Conservation (phyloP, 2,329 filamentous ascomycete genomes). For the Hypoxylon sp. region DNA sequence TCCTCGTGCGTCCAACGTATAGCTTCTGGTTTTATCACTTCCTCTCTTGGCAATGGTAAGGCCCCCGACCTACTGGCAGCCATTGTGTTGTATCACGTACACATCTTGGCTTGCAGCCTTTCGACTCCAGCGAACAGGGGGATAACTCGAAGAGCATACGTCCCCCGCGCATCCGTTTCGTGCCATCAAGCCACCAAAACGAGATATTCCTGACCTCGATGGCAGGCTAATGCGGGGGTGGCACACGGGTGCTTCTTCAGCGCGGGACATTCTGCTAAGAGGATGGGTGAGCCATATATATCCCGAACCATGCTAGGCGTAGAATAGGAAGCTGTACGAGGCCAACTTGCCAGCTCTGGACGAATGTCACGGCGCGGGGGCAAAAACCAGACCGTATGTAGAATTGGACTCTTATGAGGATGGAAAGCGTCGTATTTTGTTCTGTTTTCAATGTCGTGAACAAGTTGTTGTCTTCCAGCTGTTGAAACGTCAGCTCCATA, state of each 20-base stretch:
- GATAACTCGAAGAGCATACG: neutral
- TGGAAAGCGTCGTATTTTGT: constrained; percentile 23
- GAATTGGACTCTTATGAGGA: constrained; percentile 4
- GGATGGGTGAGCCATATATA: constrained; percentile 18
- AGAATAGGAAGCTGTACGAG: constrained; percentile 28
- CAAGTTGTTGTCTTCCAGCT: constrained; percentile 15
- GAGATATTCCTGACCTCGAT: constrained; percentile 14
- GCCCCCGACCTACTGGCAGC: neutral
- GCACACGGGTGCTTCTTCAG: constrained; percentile 21
- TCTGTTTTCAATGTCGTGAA: constrained; percentile 11
- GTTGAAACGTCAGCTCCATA: neutral
- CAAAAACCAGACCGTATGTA: no score
- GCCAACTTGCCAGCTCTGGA: constrained; percentile 13
- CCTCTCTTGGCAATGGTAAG: neutral
- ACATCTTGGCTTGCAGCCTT: constrained; percentile 27
- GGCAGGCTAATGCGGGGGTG: constrained; percentile 36
- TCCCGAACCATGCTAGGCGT: constrained; percentile 3
- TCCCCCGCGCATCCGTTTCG: constrained; percentile 14
- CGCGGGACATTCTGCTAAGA: constrained; percentile 21
- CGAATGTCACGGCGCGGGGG: constrained; percentile 10
- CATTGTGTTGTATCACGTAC: constrained; percentile 1
- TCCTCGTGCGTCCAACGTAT: constrained; percentile 1
- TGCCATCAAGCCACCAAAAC: constrained; percentile 18
- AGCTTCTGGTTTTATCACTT: constrained; percentile 13
- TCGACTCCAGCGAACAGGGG: neutral